These are phyloP conservation scores for Ophiostoma piceae DNA, from an alignment of 2,329 filamentous ascomycete genomes.

Conservation along the genomic window DNA sequence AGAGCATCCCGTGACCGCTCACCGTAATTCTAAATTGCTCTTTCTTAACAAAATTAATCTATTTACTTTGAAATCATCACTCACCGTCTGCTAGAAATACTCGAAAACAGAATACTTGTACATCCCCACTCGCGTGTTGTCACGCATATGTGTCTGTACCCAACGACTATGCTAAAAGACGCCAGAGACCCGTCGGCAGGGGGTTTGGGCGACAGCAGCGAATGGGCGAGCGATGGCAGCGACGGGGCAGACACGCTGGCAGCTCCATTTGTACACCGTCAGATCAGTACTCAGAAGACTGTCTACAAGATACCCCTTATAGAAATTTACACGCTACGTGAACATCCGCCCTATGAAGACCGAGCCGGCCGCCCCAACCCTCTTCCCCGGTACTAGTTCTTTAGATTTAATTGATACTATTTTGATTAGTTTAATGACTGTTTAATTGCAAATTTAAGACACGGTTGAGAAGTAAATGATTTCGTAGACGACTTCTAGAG, in stretches of 20 bases:
- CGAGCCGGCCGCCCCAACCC: slow-evolving; percentile 20
- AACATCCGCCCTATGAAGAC: slow-evolving; percentile 17
- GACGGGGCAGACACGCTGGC: slow-evolving; percentile 2
- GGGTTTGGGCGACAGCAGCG: not conserved
- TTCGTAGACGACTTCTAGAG: not conserved
- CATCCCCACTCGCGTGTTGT: slow-evolving; percentile 12
- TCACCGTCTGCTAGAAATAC: not conserved
- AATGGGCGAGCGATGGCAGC: not conserved
- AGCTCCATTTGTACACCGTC: slow-evolving; percentile 1
- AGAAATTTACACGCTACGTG: slow-evolving; percentile 8
- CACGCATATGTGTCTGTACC: slow-evolving; percentile 23
- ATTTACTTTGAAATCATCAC: not conserved
- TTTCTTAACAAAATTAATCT: not conserved
- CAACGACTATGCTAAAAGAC: slow-evolving; percentile 15
- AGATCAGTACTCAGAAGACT: not conserved
- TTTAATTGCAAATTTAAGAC: slow-evolving; percentile 12
- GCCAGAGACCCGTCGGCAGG: not conserved
- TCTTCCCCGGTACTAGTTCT: slow-evolving; percentile 19
- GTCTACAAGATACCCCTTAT: not conserved
- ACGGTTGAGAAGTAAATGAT: not conserved
- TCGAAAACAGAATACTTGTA: not conserved
- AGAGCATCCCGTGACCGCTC: not conserved
- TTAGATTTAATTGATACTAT: not conserved
- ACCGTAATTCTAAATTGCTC: slow-evolving; percentile 1
- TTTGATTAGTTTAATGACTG: not conserved